Conservation (phyloP, 2,329 filamentous ascomycete genomes). For the Calonectria pteridis region DNA sequence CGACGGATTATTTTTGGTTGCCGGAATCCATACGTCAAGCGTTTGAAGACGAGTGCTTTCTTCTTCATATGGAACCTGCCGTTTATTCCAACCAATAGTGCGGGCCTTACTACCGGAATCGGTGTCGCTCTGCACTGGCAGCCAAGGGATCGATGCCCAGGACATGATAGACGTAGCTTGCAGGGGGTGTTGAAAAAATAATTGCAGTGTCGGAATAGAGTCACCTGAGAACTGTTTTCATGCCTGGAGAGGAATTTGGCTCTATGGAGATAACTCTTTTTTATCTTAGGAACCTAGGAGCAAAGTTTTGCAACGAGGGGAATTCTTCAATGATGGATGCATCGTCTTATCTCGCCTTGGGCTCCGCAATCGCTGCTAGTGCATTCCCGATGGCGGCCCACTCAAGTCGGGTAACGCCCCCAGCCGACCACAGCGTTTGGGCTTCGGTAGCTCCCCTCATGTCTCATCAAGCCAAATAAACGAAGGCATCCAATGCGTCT, state of each 20-base stretch:
- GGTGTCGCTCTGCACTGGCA: neutral
- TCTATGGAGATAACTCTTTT: too few relatives aligned
- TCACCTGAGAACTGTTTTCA: too few relatives aligned
- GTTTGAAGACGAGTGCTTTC: neutral
- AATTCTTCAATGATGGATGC: neutral
- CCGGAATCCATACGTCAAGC: neutral
- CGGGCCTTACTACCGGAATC: neutral
- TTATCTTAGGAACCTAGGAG: too few relatives aligned
- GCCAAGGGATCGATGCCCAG: conserved; percentile 11
- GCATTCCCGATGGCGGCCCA: neutral
- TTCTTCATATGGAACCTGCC: neutral
- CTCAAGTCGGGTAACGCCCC: neutral
- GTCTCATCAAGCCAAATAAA: neutral
- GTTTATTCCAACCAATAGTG: neutral
- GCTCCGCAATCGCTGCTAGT: neutral
- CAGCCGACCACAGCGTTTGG: too few relatives aligned
- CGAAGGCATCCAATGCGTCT: neutral
- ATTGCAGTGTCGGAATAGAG: neutral
- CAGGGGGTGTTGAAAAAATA: too few relatives aligned
- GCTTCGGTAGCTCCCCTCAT: neutral
- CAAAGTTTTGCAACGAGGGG: too few relatives aligned
- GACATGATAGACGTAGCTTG: neutral
- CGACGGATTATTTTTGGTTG: neutral
- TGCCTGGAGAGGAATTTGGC: too few relatives aligned
- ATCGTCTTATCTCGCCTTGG: neutral